Conservation (phyloP, 1,284 basidiomycete genomes). For the Cutaneotrichosporon sp. region DNA sequence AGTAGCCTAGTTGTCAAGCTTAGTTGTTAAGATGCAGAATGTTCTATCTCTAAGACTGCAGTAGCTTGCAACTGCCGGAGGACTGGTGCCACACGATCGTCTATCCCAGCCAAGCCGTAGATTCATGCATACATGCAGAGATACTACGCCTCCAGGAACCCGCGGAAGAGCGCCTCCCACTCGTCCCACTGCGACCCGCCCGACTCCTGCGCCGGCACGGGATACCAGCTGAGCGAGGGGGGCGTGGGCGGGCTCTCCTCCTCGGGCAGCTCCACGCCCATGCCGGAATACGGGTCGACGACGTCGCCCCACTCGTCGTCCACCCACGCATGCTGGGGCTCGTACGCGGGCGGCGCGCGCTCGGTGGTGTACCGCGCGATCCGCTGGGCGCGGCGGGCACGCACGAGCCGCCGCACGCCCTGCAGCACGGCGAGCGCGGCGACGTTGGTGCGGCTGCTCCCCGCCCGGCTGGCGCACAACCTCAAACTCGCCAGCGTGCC, state of each 20-base stretch:
- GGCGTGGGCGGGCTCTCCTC: not conserved
- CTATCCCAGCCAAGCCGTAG: too few relatives aligned
- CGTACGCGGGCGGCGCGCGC: not conserved
- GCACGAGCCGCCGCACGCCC: constrained; percentile 2
- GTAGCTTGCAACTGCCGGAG: too few relatives aligned
- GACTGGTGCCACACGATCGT: too few relatives aligned
- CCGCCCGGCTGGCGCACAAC: not conserved
- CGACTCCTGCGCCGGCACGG: not conserved
- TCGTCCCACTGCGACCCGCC: constrained; percentile 9
- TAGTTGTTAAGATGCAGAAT: too few relatives aligned
- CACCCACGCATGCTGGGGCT: not conserved
- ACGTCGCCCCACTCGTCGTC: not conserved
- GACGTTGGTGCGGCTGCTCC: not conserved
- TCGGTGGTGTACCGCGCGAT: not conserved
- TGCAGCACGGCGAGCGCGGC: constrained; percentile 7
- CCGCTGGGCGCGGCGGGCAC: not conserved
- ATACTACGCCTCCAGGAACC: constrained; percentile 2
- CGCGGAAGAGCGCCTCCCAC: constrained; percentile 14
- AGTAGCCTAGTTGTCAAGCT: too few relatives aligned
- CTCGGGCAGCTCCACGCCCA: not conserved
- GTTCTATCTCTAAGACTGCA: too few relatives aligned
- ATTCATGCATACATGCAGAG: too few relatives aligned
- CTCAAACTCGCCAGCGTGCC: not conserved
- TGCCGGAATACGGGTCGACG: constrained; percentile 3
- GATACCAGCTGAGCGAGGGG: not conserved